Evolutionary conservation across 257 asterid genomes (phyloP).

Genomic region (Echium plantagineum): DNA sequence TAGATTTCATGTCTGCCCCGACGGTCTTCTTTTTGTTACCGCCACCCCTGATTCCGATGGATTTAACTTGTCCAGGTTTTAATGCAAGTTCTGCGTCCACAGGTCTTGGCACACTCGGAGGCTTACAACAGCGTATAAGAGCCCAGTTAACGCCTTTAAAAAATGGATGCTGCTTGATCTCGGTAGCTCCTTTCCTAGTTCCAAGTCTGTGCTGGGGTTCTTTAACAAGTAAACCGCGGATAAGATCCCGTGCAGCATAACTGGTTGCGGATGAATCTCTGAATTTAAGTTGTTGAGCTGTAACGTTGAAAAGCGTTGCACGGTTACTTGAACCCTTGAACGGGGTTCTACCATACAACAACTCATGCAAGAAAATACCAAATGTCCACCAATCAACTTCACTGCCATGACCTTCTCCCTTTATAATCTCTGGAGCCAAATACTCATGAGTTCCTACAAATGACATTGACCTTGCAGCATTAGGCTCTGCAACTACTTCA

Average conservation of each 20-base stretch:
- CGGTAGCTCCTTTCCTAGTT: constrained; percentile 65
- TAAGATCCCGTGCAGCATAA: constrained; percentile 55
- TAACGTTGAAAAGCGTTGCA: constrained; percentile 64
- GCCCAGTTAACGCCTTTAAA: constrained; percentile 83
- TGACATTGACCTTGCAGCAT: constrained; percentile 75
- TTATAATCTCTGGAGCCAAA: constrained; percentile 70
- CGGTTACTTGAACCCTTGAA: constrained; percentile 70
- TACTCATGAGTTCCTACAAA: constrained; percentile 80
- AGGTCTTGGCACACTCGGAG: constrained; percentile 68
- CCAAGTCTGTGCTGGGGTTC: constrained; percentile 73
- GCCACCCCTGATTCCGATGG: constrained; percentile 25
- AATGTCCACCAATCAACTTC: constrained; percentile 94
- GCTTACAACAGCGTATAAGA: constrained; percentile 66
- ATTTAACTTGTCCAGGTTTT: constrained; percentile 29
- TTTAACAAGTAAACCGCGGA: constrained; percentile 60
- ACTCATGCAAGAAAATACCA: constrained; percentile 67
- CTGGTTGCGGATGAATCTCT: constrained; percentile 67
- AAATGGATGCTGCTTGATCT: constrained; percentile 78
- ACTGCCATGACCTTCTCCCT: constrained; percentile 85
- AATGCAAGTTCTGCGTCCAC: constrained; percentile 32
- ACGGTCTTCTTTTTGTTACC: constrained; percentile 29
- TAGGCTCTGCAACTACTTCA: constrained; percentile 72
- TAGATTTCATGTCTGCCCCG: constrained; percentile 23
- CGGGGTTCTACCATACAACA: constrained; percentile 65
- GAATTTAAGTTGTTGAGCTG: constrained; percentile 59